Evolutionary conservation across 768 basidiomycete genomes (phyloP).

Genomic region (Mycena rosella): DNA sequence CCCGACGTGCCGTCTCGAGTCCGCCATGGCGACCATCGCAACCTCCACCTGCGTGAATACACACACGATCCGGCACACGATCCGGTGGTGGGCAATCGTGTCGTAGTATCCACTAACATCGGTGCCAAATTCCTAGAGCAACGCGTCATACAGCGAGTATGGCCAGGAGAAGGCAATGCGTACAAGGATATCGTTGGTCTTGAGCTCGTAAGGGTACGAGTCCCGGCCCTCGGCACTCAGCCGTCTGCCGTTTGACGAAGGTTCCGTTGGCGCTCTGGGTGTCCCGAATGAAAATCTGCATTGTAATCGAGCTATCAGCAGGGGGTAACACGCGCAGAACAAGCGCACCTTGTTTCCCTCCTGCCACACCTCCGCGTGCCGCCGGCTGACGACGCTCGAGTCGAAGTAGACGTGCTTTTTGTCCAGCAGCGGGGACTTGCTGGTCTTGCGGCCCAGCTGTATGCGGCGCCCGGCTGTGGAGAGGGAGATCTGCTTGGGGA

Average conservation of each 20-base stretch:
- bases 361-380: slow-evolving; percentile 79
- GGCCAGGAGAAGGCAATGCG: slow-evolving; percentile 26
- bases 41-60: slow-evolving; percentile 67
- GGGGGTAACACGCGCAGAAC: background rate
- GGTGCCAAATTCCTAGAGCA: slow-evolving; percentile 77
- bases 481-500: slow-evolving; percentile 71
- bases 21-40: slow-evolving; percentile 33
- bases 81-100: slow-evolving; percentile 75
- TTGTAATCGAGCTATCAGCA: background rate
- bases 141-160: background rate
- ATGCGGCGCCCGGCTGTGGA: slow-evolving; percentile 52
- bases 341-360: slow-evolving; percentile 66
- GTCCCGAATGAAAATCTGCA: slow-evolving; percentile 78
- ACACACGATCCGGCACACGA: slow-evolving; percentile 71
- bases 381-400: slow-evolving; percentile 71
- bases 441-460: slow-evolving; percentile 75
- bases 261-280: slow-evolving; percentile 78
- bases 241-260: slow-evolving; percentile 75
- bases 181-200: slow-evolving; percentile 70
- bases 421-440: slow-evolving; percentile 63
- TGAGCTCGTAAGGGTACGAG: slow-evolving; percentile 73
- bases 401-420: slow-evolving; percentile 77
- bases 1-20: slow-evolving; percentile 26
- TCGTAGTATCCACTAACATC: slow-evolving; percentile 76
- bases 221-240: slow-evolving; percentile 70